Conservation (phyloP, 2,329 filamentous ascomycete species). For the Massarina eburnea region DNA sequence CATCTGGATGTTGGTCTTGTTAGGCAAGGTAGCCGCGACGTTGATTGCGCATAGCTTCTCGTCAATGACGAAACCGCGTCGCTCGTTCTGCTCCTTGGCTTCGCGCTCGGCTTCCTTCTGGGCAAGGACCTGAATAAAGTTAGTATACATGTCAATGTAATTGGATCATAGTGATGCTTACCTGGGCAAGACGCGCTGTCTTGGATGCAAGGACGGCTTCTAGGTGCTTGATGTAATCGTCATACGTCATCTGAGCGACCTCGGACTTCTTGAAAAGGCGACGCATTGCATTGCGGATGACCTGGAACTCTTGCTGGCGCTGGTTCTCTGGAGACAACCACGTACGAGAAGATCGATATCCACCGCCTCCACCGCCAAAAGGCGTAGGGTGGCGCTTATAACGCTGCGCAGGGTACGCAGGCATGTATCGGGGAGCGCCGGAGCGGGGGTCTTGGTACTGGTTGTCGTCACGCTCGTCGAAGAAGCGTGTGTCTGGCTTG, state of each 20-base stretch:
- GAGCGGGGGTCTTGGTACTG: background rate
- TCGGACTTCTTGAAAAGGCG: slow-evolving; percentile 38
- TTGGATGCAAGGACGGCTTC: slow-evolving; percentile 25
- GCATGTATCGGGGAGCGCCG: background rate
- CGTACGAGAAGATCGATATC: slow-evolving; percentile 20
- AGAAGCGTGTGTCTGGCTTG: background rate
- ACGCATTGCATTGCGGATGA: slow-evolving; percentile 39
- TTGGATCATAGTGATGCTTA: background rate
- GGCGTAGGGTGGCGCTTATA: slow-evolving; percentile 3
- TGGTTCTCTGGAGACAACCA: slow-evolving; percentile 31
- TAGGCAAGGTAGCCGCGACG: slow-evolving; percentile 18
- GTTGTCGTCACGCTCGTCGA: background rate
- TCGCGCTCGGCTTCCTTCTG: slow-evolving; percentile 13
- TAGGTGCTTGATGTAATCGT: slow-evolving; percentile 35
- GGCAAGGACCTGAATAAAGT: background rate
- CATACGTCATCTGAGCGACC: slow-evolving; percentile 34
- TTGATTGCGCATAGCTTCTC: slow-evolving; percentile 14
- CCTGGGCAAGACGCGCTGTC: slow-evolving; percentile 15
- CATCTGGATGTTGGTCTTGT: slow-evolving; percentile 16
- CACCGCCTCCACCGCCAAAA: slow-evolving; percentile 1
- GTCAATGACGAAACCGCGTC: slow-evolving; percentile 7
- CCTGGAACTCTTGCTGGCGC: slow-evolving; percentile 28
- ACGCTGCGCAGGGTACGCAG: background rate
- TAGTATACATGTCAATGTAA: background rate
- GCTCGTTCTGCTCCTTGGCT: background rate